Evolutionary conservation across 768 basidiomycete genomes (phyloP).

Genomic region (Rhizopogon vulgaris): DNA sequence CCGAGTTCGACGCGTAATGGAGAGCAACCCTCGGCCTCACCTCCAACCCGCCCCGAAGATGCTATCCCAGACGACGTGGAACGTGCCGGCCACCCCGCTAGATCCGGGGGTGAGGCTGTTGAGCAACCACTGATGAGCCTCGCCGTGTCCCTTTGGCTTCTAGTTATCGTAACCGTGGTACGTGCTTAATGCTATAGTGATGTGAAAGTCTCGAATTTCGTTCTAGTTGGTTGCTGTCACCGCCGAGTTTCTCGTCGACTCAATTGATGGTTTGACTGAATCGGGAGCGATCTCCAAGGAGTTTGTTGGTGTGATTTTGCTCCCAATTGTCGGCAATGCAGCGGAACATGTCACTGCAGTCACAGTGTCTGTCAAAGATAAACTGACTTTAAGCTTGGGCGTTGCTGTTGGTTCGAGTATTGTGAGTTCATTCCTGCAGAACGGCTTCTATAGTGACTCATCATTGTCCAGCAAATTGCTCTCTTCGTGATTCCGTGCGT

Average conservation of each 20-base stretch:
- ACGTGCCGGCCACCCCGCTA: background rate
- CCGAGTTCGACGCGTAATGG: background rate
- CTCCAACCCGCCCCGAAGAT: background rate
- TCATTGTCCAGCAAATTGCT: constrained; percentile 54
- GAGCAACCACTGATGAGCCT: constrained; percentile 47
- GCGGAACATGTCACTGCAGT: constrained; percentile 93
- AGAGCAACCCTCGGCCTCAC: background rate
- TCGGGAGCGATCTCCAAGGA: constrained; percentile 57
- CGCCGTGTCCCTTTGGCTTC: constrained; percentile 43
- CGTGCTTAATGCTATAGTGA: constrained; percentile 14
- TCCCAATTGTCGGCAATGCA: constrained; percentile 90
- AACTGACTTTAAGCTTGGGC: constrained; percentile 79
- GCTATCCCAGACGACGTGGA: background rate
- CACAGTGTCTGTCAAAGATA: constrained; percentile 84
- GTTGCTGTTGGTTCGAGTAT: constrained; percentile 88
- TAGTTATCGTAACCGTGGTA: constrained; percentile 60
- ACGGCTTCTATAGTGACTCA: background rate
- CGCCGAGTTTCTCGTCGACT: constrained; percentile 68
- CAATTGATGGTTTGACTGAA: constrained; percentile 68
- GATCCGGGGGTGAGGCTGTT: constrained; percentile 18
- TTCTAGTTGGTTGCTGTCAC: constrained; percentile 47
- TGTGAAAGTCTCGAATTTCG: background rate
- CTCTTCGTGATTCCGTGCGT: constrained; percentile 61
- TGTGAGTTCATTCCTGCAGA: constrained; percentile 34
- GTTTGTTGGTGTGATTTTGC: constrained; percentile 81